Evolutionary conservation across 768 basidiomycete genomes (phyloP).

Genomic region (Hygrocybe coccinea): DNA sequence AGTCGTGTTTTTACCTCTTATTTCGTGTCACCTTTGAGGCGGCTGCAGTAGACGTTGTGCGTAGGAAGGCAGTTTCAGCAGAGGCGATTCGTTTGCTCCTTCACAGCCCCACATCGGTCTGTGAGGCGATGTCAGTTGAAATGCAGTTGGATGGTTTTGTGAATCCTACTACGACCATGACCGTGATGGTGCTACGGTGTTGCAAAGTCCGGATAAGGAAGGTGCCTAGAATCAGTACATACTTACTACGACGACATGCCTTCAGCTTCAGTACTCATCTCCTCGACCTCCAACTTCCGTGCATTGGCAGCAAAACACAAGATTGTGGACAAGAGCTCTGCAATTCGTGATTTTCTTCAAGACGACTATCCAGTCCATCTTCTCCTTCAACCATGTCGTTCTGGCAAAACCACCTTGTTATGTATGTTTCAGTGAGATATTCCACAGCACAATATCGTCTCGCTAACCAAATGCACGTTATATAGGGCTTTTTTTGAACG

Average conservation of each 20-base stretch:
- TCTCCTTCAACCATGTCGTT: constrained; percentile 1
- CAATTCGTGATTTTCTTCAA: constrained; percentile 1
- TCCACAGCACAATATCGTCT: neutral
- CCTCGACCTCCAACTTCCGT: neutral
- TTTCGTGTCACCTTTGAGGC: too few relatives aligned
- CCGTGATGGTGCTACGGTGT: too few relatives aligned
- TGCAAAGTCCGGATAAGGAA: too few relatives aligned
- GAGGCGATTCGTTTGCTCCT: too few relatives aligned
- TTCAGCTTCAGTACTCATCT: neutral
- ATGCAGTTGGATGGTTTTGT: too few relatives aligned
- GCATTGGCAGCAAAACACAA: neutral
- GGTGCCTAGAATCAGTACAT: too few relatives aligned
- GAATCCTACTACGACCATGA: too few relatives aligned
- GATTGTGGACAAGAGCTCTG: constrained; percentile 5
- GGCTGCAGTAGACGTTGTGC: too few relatives aligned
- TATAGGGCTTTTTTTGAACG: neutral
- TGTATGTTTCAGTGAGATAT: constrained; percentile 3
- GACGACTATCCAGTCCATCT: constrained; percentile 1
- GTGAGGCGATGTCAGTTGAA: too few relatives aligned
- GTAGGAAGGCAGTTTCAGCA: too few relatives aligned
- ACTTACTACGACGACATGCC: neutral
- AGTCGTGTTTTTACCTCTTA: too few relatives aligned
- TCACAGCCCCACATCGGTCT: too few relatives aligned
- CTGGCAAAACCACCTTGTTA: constrained; percentile 4
- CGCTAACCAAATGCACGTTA: neutral